Base-by-base conservation (phyloP, 2,329 filamentous ascomycete species). In the Ophiocordyceps australis region DNA sequence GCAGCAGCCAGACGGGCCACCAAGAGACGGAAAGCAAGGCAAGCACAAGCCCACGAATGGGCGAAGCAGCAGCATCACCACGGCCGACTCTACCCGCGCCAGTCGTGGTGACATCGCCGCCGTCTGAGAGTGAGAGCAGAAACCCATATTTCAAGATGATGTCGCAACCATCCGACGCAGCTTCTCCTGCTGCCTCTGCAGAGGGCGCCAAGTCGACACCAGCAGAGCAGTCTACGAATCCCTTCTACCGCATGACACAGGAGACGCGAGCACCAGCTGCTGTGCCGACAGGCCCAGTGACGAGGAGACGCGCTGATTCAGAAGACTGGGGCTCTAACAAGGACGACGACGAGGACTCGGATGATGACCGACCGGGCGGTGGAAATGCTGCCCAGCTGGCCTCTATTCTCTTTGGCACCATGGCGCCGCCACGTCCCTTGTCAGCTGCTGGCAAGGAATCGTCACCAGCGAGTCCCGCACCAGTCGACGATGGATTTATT, bases 131-230 rank as follows among this genome's bases (percentile, higher is more conserved):
- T 3, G 80, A 92, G 50, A 93, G 82, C 40, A 86, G 80, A 49
- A 95, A 95, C 45, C 89, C 89, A 3, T 98, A 92, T 57, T 82
- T 86, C 57, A 81, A 77, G 51, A 89, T 85, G 56, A 73, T 91
- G 61, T 74, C 72, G 25, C 76, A 85, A 46, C 58, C 70, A 8
- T 56, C 57, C 6, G 74, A 69, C 29, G 54, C 61, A 12, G 15
- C 43, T 1, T 54, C 68, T 9, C 49, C 59, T 24, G 43, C 57
- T 11, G 45, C 50, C 12, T 48, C 49, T 14, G 47, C 46, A 16
- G 44, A n/a, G n/a, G n/a, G n/a, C n/a, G n/a, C n/a, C n/a, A n/a
- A 34, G 26, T 47, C 42, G 18, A 46, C 38, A 14, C 57, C 40
- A 37, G 52, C 65, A 18, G 63, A 74, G 24, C 62, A 67, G 14